phyloP scores from a whole-genome alignment of 2,329 filamentous ascomycete species.

The Akanthomyces dipterigenus region DNA sequence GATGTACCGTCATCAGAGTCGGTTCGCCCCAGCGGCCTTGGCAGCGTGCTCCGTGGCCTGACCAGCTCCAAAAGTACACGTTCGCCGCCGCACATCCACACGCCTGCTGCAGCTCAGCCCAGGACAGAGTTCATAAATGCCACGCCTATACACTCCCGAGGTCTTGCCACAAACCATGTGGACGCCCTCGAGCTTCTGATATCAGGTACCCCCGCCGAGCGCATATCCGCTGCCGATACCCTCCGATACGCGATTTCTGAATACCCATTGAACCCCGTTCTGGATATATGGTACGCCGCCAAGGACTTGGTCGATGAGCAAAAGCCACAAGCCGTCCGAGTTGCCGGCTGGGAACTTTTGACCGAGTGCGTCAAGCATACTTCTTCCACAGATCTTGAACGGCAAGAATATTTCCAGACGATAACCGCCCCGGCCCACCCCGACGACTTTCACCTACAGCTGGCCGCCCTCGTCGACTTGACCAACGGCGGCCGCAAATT shows the following conservation, averaged over 20 bases:
- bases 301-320: conserved; percentile 56
- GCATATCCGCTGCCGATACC: conserved; percentile 51
- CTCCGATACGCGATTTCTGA: conserved; percentile 50
- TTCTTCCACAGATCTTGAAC: conserved; percentile 58
- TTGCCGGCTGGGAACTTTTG: conserved; percentile 59
- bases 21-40: conserved; percentile 49
- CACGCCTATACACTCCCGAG: conserved; percentile 31
- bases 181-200: conserved; percentile 49
- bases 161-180: conserved; percentile 45
- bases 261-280: conserved; percentile 51
- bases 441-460: conserved; percentile 60
- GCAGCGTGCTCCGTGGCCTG: conserved; percentile 57
- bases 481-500: conserved; percentile 56
- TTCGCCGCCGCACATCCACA: conserved; percentile 38
- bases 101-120: conserved; percentile 31
- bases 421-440: conserved; percentile 48
- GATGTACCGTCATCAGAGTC: conserved; percentile 48
- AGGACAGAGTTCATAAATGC: conserved; percentile 40
- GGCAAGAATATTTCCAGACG: conserved; percentile 58
- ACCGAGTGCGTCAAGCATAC: conserved; percentile 58
- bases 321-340: conserved; percentile 47
- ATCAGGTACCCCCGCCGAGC: conserved; percentile 44
- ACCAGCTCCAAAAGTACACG: conserved; percentile 49
- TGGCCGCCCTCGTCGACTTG: conserved; percentile 55
- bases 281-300: conserved; percentile 59